Evolutionary conservation across 2,329 filamentous ascomycete genomes (phyloP).

Genomic region (Thielaviopsis cerberus): DNA sequence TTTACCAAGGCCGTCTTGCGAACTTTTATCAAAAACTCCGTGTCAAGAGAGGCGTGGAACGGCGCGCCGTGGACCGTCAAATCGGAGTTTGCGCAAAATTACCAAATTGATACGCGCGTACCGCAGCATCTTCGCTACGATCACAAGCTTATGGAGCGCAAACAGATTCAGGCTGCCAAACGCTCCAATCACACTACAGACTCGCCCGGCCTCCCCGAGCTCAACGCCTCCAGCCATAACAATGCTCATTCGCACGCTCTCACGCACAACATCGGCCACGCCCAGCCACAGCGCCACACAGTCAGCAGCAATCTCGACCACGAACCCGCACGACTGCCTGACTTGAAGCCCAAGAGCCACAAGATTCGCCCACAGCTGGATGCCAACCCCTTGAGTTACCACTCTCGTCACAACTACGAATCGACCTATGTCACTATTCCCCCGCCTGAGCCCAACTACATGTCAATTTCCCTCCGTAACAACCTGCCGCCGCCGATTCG

Average conservation of each 20-base stretch:
- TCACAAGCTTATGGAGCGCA: slow-evolving; percentile 58
- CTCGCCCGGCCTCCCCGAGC: slow-evolving; percentile 19
- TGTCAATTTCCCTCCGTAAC: slow-evolving; percentile 11
- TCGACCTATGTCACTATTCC: slow-evolving; percentile 11
- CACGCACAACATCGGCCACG: not conserved
- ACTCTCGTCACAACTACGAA: slow-evolving; percentile 6
- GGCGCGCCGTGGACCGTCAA: slow-evolving; percentile 96
- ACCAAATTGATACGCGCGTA: slow-evolving; percentile 73
- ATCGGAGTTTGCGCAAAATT: slow-evolving; percentile 61
- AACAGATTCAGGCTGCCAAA: slow-evolving; percentile 48
- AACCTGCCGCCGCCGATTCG: slow-evolving; percentile 25
- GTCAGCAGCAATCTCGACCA: slow-evolving; percentile 19
- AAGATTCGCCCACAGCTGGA: slow-evolving; percentile 12
- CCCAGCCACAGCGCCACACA: not conserved
- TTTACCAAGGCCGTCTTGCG: slow-evolving; percentile 91
- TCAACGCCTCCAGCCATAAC: slow-evolving; percentile 15
- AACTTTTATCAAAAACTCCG: slow-evolving; percentile 85
- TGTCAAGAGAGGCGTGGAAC: slow-evolving; percentile 80
- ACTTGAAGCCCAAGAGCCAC: slow-evolving; percentile 49
- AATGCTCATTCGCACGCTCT: not conserved
- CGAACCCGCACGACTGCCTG: slow-evolving; percentile 42
- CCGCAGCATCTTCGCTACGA: slow-evolving; percentile 69
- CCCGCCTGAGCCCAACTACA: slow-evolving; percentile 4
- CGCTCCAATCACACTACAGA: slow-evolving; percentile 33
- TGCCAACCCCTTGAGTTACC: slow-evolving; percentile 7